Percentiles rank a stretch among this genome's conserved stretches.
phyloP scores from a whole-genome alignment of 2,329 filamentous ascomycete species.

The Aureobasidium sp. region DNA sequence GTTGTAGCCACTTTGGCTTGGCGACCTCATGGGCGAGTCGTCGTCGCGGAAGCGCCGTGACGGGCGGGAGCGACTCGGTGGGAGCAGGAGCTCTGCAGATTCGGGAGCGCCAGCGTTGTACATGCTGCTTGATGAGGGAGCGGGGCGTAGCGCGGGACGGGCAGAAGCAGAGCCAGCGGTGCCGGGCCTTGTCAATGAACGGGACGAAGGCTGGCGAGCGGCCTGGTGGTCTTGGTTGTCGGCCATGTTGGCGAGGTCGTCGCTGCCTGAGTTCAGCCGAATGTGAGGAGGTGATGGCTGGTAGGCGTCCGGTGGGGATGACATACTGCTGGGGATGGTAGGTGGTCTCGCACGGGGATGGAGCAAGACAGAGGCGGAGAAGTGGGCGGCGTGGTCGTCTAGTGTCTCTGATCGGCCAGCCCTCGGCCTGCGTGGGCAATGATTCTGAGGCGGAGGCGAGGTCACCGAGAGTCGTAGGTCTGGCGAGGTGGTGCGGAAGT shows the following conservation, averaged over 20 bases:
- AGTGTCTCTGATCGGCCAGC: neutral
- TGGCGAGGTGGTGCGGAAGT: neutral
- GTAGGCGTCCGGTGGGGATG: slow-evolving; percentile 7
- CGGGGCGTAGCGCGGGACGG: slow-evolving; percentile 23
- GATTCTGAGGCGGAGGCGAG: neutral
- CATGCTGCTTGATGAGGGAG: slow-evolving; percentile 20
- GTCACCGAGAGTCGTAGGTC: neutral
- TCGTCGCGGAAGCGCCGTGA: slow-evolving; percentile 45
- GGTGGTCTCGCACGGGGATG: neutral
- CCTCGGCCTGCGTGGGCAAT: slow-evolving; percentile 10
- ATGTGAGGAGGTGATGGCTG: slow-evolving; percentile 44
- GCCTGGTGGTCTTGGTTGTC: slow-evolving; percentile 28
- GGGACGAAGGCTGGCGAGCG: slow-evolving; percentile 32
- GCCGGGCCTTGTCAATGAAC: slow-evolving; percentile 35
- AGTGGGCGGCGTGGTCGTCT: neutral
- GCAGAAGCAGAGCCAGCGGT: slow-evolving; percentile 29
- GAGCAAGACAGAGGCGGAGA: neutral
- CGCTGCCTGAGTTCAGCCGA: slow-evolving; percentile 53
- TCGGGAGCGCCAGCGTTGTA: slow-evolving; percentile 30
- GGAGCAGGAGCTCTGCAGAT: slow-evolving; percentile 43
- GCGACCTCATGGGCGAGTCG: slow-evolving; percentile 41
- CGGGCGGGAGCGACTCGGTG: slow-evolving; percentile 36
- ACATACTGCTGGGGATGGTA: slow-evolving; percentile 6
- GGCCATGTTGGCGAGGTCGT: slow-evolving; percentile 40
- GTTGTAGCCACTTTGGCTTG: slow-evolving; percentile 42